A percentile compares a stretch with the other conserved stretches of the same genome.
phyloP scores from a whole-genome alignment of 2,329 filamentous ascomycete species.

The Diaporthe australafricana region DNA sequence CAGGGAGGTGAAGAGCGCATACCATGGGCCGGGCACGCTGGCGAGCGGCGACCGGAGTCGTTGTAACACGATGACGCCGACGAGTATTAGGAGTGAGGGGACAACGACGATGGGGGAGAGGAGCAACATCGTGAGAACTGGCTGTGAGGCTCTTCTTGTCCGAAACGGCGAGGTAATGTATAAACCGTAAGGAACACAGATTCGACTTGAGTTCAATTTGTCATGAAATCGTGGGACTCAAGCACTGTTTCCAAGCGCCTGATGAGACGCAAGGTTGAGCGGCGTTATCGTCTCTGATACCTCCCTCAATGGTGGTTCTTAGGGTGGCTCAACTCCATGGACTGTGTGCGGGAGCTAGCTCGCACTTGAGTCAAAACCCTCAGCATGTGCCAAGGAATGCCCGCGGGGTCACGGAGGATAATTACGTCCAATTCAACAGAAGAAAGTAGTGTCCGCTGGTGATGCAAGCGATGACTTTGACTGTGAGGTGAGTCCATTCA shows the following conservation, averaged over 20 bases:
- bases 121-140: slow-evolving; percentile 37
- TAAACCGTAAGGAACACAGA: neutral
- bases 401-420: neutral
- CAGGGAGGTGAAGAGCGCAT: slow-evolving; percentile 62
- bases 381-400: neutral
- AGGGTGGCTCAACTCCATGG: neutral
- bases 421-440: neutral
- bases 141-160: neutral
- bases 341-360: neutral
- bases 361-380: neutral
- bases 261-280: neutral
- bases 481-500: neutral
- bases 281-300: neutral
- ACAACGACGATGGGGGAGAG: slow-evolving; percentile 38
- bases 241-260: neutral
- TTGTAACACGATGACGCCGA: slow-evolving; percentile 34
- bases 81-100: slow-evolving; percentile 30
- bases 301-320: neutral
- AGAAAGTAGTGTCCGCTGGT: neutral
- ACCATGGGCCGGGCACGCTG: slow-evolving; percentile 59
- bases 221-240: neutral
- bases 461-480: neutral
- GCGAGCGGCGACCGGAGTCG: slow-evolving; percentile 52
- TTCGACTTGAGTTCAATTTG: neutral
- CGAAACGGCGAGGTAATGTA: neutral